Conservation (phyloP, 345 rosid genomes). For the Eucalyptus caleyi region DNA sequence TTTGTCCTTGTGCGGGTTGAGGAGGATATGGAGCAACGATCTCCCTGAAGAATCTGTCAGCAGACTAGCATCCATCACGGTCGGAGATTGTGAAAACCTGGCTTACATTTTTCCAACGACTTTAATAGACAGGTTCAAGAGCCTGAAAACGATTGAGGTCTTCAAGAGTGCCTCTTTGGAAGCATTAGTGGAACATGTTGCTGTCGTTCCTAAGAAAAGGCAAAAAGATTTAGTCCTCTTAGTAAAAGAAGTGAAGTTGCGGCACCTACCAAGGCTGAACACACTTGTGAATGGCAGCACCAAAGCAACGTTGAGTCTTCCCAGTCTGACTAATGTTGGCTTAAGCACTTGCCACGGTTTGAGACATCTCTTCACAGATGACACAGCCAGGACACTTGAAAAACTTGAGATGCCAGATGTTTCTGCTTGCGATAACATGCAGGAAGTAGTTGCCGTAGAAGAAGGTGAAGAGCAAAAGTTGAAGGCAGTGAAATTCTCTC, state of each 20-base stretch:
- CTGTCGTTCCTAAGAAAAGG: accelerated
- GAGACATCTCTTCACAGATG: neutral
- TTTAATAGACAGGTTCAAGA: neutral
- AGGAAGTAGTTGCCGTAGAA: neutral
- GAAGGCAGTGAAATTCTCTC: neutral
- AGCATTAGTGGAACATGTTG: neutral
- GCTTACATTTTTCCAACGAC: neutral
- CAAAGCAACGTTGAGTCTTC: neutral
- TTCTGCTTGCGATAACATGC: neutral
- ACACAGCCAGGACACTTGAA: neutral
- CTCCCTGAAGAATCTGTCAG: neutral
- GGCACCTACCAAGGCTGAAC: neutral
- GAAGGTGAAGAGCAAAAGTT: neutral
- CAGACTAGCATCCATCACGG: neutral
- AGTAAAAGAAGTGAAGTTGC: neutral
- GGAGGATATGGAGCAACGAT: neutral
- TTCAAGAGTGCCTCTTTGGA: neutral
- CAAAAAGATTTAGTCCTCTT: accelerated
- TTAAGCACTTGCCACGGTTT: neutral
- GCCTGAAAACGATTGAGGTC: neutral
- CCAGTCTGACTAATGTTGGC: neutral
- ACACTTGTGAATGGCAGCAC: neutral
- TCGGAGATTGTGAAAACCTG: neutral
- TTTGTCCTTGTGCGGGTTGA: neutral
- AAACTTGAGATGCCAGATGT: neutral